Evolutionary conservation across 768 basidiomycete species (phyloP).

Genomic region (Pleurotus salmoneostramineus): DNA sequence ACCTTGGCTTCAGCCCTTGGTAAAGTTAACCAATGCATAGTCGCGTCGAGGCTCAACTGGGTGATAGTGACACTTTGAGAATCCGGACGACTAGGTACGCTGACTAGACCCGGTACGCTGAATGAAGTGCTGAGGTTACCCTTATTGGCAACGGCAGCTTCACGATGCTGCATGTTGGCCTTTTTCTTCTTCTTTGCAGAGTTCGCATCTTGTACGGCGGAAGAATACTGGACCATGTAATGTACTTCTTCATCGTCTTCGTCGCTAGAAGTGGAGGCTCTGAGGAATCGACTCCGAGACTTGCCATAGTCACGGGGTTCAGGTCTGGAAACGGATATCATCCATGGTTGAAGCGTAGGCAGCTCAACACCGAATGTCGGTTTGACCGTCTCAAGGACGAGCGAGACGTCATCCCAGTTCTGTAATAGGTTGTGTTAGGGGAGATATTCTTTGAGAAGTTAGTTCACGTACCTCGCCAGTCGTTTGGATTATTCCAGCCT

Average conservation of each 20-base stretch:
- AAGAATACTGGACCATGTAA: not conserved
- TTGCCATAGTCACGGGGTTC: too few relatives aligned
- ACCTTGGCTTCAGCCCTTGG: slow-evolving; percentile 3
- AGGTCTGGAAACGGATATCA: not conserved
- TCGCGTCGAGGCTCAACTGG: not conserved
- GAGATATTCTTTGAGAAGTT: not conserved
- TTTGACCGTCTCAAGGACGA: slow-evolving; percentile 17
- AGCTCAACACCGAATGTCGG: slow-evolving; percentile 17
- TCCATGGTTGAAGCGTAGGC: slow-evolving; percentile 9
- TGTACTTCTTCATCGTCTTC: not conserved
- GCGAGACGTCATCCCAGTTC: slow-evolving; percentile 17
- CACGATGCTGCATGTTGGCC: not conserved
- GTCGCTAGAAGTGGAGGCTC: not conserved
- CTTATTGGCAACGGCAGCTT: not conserved
- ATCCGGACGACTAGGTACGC: slow-evolving; percentile 36
- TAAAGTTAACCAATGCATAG: slow-evolving; percentile 4
- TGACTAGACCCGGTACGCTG: slow-evolving; percentile 35
- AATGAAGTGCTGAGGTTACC: slow-evolving; percentile 36
- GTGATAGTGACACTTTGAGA: slow-evolving; percentile 31
- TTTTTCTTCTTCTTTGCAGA: not conserved
- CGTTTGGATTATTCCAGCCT: slow-evolving; percentile 31
- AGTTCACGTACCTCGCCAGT: slow-evolving; percentile 31
- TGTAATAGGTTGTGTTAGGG: not conserved
- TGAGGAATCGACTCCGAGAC: not conserved
- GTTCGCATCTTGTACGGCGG: too few relatives aligned